phyloP scores from a whole-genome alignment of 768 basidiomycete genomes.

The Arthromyces matolae region DNA sequence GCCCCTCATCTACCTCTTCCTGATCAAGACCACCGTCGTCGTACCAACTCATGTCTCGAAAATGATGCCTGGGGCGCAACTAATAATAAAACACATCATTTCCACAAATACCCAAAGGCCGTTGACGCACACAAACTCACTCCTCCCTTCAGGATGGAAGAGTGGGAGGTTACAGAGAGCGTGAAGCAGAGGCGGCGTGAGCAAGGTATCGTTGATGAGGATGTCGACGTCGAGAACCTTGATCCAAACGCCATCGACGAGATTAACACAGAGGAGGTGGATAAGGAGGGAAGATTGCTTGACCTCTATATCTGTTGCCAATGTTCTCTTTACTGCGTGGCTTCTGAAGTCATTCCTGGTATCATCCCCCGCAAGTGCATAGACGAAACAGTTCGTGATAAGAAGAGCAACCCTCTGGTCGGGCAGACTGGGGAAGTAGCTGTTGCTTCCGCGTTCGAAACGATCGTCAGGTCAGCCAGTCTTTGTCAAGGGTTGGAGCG shows the following conservation, averaged over 20 bases:
- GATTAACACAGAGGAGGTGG: constrained; percentile 29
- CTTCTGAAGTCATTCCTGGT: constrained; percentile 67
- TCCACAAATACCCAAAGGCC: constrained; percentile 69
- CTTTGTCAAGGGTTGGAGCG: no score
- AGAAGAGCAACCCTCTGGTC: constrained; percentile 49
- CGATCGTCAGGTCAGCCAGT: constrained; percentile 54
- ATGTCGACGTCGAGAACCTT: constrained; percentile 27
- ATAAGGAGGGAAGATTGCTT: constrained; percentile 53
- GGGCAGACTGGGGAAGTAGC: constrained; percentile 55
- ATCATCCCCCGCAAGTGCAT: constrained; percentile 61
- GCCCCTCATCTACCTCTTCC: constrained; percentile 43
- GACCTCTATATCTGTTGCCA: constrained; percentile 86
- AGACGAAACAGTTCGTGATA: constrained; percentile 64
- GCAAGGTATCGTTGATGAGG: constrained; percentile 22
- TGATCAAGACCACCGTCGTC: constrained; percentile 47
- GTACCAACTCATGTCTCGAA: constrained; percentile 47
- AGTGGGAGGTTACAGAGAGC: constrained; percentile 53
- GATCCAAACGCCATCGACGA: constrained; percentile 29
- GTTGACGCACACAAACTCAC: constrained; percentile 67
- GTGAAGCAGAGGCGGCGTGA: constrained; percentile 51
- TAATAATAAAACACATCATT: constrained; percentile 80
- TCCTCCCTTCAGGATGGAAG: constrained; percentile 53
- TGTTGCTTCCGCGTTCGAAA: constrained; percentile 59
- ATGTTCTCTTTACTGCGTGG: constrained; percentile 71
- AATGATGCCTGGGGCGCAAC: constrained; percentile 37